Evolutionary conservation across 257 asterid species (phyloP).

Genomic region (Verbascum thapsus): DNA sequence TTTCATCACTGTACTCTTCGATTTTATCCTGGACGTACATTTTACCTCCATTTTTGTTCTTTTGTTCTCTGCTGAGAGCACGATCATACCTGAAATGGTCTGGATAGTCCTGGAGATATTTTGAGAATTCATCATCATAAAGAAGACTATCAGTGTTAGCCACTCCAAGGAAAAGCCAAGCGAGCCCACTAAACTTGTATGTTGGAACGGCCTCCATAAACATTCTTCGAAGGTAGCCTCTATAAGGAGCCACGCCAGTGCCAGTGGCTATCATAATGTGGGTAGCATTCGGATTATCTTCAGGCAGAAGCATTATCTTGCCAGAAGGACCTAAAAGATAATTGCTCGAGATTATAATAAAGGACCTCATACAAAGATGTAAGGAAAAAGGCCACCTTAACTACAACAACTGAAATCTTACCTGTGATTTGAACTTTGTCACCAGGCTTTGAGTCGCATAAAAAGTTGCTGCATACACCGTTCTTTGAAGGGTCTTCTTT

Average conservation of each 20-base stretch:
- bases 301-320: conserved; percentile 94
- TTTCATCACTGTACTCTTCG: conserved; percentile 91
- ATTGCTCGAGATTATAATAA: background rate
- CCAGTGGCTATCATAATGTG: conserved; percentile 98
- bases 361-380: background rate
- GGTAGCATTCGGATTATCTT: conserved; percentile 78
- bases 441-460: conserved; percentile 89
- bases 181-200: conserved; percentile 78
- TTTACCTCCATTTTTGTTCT: conserved; percentile 85
- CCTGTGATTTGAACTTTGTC: conserved; percentile 87
- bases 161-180: conserved; percentile 99
- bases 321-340: conserved; percentile 87
- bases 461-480: conserved; percentile 87
- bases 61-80: conserved; percentile 92
- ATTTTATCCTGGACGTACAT: conserved; percentile 98
- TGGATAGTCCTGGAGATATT: conserved; percentile 70
- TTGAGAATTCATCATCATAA: conserved; percentile 81
- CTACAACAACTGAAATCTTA: conserved; percentile 28
- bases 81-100: conserved; percentile 77
- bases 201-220: conserved; percentile 89
- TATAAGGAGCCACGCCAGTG: conserved; percentile 91
- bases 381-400: background rate
- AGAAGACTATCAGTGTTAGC: conserved; percentile 89
- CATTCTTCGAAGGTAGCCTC: conserved; percentile 97
- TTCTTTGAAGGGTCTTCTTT: conserved; percentile 85